A percentile compares a stretch with the other conserved stretches of the same genome.
phyloP scores from a whole-genome alignment of 257 asterid species.

The Petunia secreta region DNA sequence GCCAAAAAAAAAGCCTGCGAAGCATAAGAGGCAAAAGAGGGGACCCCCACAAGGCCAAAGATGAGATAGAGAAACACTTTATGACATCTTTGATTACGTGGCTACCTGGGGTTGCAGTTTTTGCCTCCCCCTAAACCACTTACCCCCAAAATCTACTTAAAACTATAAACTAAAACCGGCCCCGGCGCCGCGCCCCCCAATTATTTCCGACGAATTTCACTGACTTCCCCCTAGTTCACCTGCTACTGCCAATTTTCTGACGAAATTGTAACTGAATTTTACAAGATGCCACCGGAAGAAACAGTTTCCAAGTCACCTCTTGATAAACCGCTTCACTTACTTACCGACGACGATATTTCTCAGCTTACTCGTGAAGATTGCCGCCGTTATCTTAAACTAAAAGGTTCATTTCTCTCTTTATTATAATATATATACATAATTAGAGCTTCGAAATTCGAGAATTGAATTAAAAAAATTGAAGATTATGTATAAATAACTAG shows the following conservation, averaged over 20 bases:
- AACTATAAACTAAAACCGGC: conserved; percentile 39
- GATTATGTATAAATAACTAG: background rate
- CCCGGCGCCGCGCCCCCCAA: conserved; percentile 52
- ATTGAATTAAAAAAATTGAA: conserved; percentile 28
- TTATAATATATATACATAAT: background rate
- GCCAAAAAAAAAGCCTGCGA: background rate
- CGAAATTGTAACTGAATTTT: conserved; percentile 49
- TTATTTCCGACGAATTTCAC: conserved; percentile 32
- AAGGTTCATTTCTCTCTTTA: conserved; percentile 49
- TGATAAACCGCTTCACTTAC: conserved; percentile 86
- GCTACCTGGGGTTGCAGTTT: conserved; percentile 65
- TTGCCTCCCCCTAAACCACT: conserved; percentile 34
- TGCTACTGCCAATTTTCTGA: background rate
- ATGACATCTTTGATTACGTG: conserved; percentile 46
- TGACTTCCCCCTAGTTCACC: conserved; percentile 27
- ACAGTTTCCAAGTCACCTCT: conserved; percentile 65
- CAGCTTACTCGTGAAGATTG: conserved; percentile 98
- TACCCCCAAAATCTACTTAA: conserved; percentile 24
- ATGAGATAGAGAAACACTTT: conserved; percentile 27
- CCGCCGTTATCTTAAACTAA: conserved; percentile 94
- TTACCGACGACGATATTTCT: conserved; percentile 98
- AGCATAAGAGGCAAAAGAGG: background rate
- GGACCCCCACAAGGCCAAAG: background rate
- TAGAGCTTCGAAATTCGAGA: conserved; percentile 1
- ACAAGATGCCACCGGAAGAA: conserved; percentile 58